Conservation (phyloP, 2,329 filamentous ascomycete genomes). For the Herpotrichia juniperi region DNA sequence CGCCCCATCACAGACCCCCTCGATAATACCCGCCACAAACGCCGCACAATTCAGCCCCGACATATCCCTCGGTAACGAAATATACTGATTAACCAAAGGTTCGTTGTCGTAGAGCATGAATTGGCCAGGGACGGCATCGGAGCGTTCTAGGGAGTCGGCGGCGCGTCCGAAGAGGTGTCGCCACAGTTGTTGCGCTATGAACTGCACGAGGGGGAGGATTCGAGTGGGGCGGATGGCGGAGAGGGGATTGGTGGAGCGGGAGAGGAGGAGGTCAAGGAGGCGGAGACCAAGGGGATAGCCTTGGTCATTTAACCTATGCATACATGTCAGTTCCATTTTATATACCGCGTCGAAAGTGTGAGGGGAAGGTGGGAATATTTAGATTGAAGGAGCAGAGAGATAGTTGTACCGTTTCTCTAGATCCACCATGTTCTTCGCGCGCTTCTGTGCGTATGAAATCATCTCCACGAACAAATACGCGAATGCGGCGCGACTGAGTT, state of each 20-base stretch:
- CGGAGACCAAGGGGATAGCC: conserved; percentile 94
- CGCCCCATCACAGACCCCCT: conserved; percentile 92
- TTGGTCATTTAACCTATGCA: conserved; percentile 79
- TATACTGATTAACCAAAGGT: conserved; percentile 91
- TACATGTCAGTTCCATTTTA: background rate
- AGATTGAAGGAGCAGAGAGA: background rate
- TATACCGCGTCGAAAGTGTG: background rate
- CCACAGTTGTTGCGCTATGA: conserved; percentile 93
- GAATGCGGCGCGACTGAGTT: conserved; percentile 92
- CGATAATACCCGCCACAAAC: conserved; percentile 91
- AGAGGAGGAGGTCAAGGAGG: conserved; percentile 92
- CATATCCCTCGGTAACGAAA: conserved; percentile 94
- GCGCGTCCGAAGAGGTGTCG: conserved; percentile 88
- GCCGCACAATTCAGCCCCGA: conserved; percentile 95
- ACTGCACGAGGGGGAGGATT: conserved; percentile 89
- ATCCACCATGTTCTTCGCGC: conserved; percentile 91
- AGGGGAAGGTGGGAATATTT: background rate
- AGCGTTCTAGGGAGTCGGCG: conserved; percentile 92
- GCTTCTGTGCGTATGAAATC: conserved; percentile 90
- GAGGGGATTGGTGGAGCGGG: conserved; percentile 59
- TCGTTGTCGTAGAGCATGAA: conserved; percentile 99
- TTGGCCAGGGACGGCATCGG: conserved; percentile 82
- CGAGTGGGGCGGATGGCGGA: conserved; percentile 73
- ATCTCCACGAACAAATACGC: conserved; percentile 96
- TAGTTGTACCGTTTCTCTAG: conserved; percentile 78